phyloP scores from a whole-genome alignment of 257 asterid genomes.

The Anisodus tanguticus region DNA sequence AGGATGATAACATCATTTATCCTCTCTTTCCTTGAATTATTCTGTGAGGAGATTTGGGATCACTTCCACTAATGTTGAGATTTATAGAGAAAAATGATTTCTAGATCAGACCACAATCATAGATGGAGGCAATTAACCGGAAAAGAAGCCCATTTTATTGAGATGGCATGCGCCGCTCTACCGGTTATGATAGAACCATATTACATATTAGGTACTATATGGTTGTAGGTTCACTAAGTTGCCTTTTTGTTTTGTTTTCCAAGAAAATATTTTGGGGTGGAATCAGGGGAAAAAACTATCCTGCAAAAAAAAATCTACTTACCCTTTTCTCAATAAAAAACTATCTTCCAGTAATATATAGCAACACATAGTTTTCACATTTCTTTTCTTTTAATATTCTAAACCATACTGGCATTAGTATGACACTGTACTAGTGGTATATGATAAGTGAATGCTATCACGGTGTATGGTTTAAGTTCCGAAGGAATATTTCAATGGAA shows the following conservation, averaged over 20 bases:
- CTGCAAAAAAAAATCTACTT: not conserved
- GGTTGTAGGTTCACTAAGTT: not conserved
- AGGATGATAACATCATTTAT: not conserved
- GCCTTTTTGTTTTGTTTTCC: not conserved
- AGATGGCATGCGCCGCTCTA: not conserved
- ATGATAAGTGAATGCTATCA: not conserved
- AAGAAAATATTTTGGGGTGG: not conserved
- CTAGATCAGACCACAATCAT: not conserved
- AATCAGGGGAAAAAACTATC: not conserved
- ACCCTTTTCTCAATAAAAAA: not conserved
- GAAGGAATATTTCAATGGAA: not conserved
- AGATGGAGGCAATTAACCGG: not conserved
- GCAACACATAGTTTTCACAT: constrained; percentile 14
- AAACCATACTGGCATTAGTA: not conserved
- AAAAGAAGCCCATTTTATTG: constrained; percentile 7
- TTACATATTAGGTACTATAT: not conserved
- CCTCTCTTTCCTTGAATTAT: not conserved
- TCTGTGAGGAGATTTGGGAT: not conserved
- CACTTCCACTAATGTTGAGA: not conserved
- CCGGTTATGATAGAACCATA: not conserved
- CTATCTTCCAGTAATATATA: not conserved
- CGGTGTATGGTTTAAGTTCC: not conserved
- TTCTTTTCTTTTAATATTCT: constrained; percentile 9
- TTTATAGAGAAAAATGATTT: not conserved
- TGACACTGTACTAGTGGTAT: not conserved